Percentiles rank a stretch among this genome's conserved stretches.
These are phyloP conservation scores for Sugiyamaella chiloensis DNA, from an alignment of 805 yeast species.

Conservation along the genomic window DNA sequence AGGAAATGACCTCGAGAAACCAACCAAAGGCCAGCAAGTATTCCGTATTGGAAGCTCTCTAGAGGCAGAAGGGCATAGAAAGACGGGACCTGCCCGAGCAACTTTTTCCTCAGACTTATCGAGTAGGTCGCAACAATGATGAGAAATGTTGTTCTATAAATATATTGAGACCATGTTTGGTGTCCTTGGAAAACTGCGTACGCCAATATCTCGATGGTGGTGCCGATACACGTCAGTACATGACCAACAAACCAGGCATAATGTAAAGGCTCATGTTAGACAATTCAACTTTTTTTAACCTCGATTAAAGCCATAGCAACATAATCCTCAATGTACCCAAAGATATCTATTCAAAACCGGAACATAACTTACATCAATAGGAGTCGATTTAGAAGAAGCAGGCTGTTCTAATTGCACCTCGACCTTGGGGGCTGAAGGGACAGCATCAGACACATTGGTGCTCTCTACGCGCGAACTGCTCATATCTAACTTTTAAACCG, in stretches of 20 bases:
- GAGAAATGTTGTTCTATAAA: slow-evolving; percentile 29
- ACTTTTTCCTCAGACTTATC: slow-evolving; percentile 38
- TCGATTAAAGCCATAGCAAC: no score
- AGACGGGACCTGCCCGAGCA: slow-evolving; percentile 59
- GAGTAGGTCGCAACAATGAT: slow-evolving; percentile 25
- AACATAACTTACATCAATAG: no score
- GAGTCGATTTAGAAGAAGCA: no score
- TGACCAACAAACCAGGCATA: slow-evolving; percentile 23
- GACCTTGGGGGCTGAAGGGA: no score
- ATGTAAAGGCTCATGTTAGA: slow-evolving; percentile 8
- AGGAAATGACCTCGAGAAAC: slow-evolving; percentile 58
- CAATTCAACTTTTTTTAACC: no score
- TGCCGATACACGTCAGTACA: slow-evolving; percentile 11
- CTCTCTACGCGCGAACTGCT: no score
- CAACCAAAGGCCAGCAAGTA: slow-evolving; percentile 52
- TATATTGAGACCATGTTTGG: slow-evolving; percentile 21
- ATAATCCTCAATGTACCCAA: no score
- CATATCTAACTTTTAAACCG: no score
- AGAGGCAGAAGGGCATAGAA: slow-evolving; percentile 63
- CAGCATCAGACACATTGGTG: no score
- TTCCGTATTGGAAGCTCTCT: slow-evolving; percentile 69
- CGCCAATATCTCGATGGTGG: slow-evolving; percentile 17
- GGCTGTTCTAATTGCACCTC: no score
- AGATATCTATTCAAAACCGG: no score
- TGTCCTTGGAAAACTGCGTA: slow-evolving; percentile 27